phyloP scores from a whole-genome alignment of 768 basidiomycete genomes.

The Lactarius akahatsu region DNA sequence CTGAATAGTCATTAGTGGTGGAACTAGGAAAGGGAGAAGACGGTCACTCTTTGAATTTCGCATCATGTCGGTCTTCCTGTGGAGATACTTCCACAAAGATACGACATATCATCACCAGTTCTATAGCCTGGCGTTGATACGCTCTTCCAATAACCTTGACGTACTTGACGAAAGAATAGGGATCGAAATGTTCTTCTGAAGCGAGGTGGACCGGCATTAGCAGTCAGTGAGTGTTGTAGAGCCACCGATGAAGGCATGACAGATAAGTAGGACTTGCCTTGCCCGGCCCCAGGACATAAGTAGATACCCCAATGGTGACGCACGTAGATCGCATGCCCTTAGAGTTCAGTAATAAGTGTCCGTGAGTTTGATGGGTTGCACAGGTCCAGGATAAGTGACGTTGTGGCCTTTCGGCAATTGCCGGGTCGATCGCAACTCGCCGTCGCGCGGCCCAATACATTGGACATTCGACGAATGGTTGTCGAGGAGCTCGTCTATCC shows the following conservation, averaged over 20 bases:
- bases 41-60: conserved; percentile 8
- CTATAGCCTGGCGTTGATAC: conserved; percentile 21
- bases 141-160: conserved; percentile 2
- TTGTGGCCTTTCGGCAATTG: not conserved
- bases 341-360: too few species aligned
- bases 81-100: conserved; percentile 2
- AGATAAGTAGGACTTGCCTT: conserved; percentile 5
- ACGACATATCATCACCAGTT: conserved; percentile 9
- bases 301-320: not conserved
- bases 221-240: not conserved
- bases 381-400: not conserved
- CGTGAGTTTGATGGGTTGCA: not conserved
- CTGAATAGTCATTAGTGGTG: not conserved
- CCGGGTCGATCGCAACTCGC: not conserved
- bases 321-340: not conserved
- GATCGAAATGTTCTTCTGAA: conserved; percentile 3
- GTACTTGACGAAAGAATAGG: conserved; percentile 2
- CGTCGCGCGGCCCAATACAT: not conserved
- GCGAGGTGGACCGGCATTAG: conserved; percentile 2
- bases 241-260: not conserved
- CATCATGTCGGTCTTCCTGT: not conserved
- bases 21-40: not conserved
- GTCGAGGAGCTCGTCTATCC: not conserved
- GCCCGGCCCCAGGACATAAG: not conserved
- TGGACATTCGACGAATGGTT: not conserved